Conservation (phyloP, 1,284 basidiomycete species). For the Neonothopanus nambi region DNA sequence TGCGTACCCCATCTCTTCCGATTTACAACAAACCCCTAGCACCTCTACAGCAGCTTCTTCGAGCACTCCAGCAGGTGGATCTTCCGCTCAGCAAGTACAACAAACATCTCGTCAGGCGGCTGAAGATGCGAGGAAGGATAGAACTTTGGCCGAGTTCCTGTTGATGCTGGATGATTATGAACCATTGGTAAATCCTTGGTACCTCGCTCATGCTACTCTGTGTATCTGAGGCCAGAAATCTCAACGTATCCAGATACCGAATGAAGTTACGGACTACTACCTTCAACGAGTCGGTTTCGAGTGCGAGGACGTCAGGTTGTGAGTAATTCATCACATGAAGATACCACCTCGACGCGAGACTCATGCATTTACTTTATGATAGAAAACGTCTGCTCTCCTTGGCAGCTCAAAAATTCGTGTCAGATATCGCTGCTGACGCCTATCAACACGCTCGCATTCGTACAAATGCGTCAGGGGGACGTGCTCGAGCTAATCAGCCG, state of each 20-base stretch:
- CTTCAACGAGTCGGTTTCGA: constrained; percentile 96
- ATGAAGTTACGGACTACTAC: constrained; percentile 98
- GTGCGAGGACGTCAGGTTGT: constrained; percentile 92
- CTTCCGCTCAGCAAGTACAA: constrained; percentile 20
- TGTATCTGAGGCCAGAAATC: constrained; percentile 3
- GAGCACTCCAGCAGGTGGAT: constrained; percentile 27
- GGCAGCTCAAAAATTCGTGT: constrained; percentile 97
- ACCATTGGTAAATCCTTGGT: constrained; percentile 71
- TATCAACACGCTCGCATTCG: constrained; percentile 97
- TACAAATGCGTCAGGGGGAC: constrained; percentile 73
- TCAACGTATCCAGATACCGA: constrained; percentile 76
- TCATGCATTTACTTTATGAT: constrained; percentile 7
- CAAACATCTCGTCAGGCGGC: constrained; percentile 64
- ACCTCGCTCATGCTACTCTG: not conserved
- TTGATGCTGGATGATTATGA: constrained; percentile 97
- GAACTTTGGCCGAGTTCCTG: constrained; percentile 92
- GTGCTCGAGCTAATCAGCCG: constrained; percentile 59
- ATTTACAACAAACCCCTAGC: constrained; percentile 5
- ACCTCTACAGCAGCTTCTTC: constrained; percentile 12
- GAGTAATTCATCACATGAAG: constrained; percentile 29
- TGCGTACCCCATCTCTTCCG: constrained; percentile 31
- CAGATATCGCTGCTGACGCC: constrained; percentile 95
- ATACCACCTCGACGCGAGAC: not conserved
- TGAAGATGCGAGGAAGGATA: constrained; percentile 85
- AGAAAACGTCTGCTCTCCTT: constrained; percentile 94